Evolutionary conservation across 768 basidiomycete species (phyloP).

Genomic region (Mrakia gelida): DNA sequence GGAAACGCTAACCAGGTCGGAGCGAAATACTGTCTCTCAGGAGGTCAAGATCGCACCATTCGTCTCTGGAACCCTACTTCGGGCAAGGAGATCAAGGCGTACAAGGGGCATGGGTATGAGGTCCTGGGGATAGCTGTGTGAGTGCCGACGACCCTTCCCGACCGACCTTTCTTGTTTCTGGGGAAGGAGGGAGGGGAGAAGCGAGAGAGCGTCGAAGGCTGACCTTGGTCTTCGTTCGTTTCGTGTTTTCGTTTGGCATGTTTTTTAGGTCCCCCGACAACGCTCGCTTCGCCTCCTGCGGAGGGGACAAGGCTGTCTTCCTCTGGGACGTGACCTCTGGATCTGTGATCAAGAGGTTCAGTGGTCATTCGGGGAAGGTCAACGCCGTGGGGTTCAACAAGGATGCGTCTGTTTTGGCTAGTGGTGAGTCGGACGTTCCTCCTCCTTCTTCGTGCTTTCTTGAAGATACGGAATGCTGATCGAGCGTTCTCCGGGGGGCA

Average conservation of each 20-base stretch:
- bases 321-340: constrained; percentile 93
- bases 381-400: constrained; percentile 72
- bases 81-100: constrained; percentile 86
- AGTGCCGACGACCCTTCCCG: constrained; percentile 40
- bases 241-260: not conserved
- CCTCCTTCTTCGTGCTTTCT: not conserved
- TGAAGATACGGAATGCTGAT: not conserved
- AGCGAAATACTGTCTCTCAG: constrained; percentile 85
- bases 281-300: constrained; percentile 85
- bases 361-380: constrained; percentile 87
- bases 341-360: constrained; percentile 70
- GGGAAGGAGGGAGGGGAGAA: not conserved
- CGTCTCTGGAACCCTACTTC: constrained; percentile 83
- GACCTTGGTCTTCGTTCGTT: constrained; percentile 6
- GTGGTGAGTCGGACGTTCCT: constrained; percentile 69
- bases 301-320: constrained; percentile 88
- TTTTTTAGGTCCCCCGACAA: constrained; percentile 88
- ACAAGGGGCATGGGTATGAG: constrained; percentile 90
- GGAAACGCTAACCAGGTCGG: too few species aligned
- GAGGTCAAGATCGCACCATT: constrained; percentile 84
- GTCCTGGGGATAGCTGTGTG: constrained; percentile 86
- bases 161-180: too few species aligned
- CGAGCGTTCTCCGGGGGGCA: not conserved
- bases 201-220: not conserved
- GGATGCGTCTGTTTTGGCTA: constrained; percentile 48